phyloP scores from a whole-genome alignment of 2,329 filamentous ascomycete genomes.

The Pestalotiopsis sp. region DNA sequence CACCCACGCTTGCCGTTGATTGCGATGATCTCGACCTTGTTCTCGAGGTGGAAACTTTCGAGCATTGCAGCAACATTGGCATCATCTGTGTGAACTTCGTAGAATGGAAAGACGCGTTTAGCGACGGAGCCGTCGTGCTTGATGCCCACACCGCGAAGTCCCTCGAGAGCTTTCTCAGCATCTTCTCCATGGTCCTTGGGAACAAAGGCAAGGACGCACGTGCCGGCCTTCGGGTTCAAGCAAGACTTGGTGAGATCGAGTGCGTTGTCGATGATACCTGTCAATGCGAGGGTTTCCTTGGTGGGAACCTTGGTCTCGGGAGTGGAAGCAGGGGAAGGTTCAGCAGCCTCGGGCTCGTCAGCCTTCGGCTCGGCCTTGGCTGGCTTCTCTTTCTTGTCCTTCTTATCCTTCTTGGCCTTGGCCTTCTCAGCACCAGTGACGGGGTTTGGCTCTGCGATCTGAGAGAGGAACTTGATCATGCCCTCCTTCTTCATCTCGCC shows the following conservation, averaged over 20 bases:
- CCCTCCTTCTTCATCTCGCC: conserved; percentile 84
- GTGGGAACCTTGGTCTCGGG: conserved; percentile 50
- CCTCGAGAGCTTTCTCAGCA: conserved; percentile 59
- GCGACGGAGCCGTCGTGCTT: conserved; percentile 68
- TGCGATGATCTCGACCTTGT: conserved; percentile 73
- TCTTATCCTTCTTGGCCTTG: conserved; percentile 35
- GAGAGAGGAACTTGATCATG: conserved; percentile 81
- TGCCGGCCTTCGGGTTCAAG: conserved; percentile 74
- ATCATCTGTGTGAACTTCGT: conserved; percentile 68
- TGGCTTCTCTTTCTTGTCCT: conserved; percentile 42
- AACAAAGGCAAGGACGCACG: conserved; percentile 79
- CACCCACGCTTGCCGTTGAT: conserved; percentile 84
- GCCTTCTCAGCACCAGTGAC: conserved; percentile 48
- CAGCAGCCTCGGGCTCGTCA: conserved; percentile 37
- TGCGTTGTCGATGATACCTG: conserved; percentile 66
- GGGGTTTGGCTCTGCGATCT: conserved; percentile 78
- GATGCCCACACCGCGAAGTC: conserved; percentile 73
- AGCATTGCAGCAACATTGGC: conserved; percentile 57
- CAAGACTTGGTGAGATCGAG: conserved; percentile 72
- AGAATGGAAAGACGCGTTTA: conserved; percentile 80
- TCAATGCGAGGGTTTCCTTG: conserved; percentile 56
- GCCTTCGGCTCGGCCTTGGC: conserved; percentile 40
- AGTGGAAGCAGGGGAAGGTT: conserved; percentile 25
- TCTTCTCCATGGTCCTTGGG: conserved; percentile 54
- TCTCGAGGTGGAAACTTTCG: conserved; percentile 62